Percentiles rank a stretch among this genome's conserved stretches.
These are phyloP conservation scores for Dactylellina sp. DNA, from an alignment of 2,329 filamentous ascomycete species.

Conservation along the genomic window DNA sequence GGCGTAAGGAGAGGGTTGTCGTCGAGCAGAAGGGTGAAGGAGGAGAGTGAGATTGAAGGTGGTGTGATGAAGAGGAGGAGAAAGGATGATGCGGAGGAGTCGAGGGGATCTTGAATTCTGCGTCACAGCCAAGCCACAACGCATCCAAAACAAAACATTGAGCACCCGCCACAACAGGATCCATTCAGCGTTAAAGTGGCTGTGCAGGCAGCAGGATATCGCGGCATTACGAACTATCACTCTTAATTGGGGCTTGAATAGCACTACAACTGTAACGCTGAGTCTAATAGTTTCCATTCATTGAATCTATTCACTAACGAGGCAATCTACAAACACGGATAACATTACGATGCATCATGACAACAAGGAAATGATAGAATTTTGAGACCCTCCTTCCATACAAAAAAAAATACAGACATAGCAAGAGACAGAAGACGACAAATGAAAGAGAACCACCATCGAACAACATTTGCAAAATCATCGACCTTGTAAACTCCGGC, in stretches of 20 bases:
- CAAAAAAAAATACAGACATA: slow-evolving; percentile 10
- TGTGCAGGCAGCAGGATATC: neutral
- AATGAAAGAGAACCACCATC: slow-evolving; percentile 21
- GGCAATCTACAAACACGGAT: slow-evolving; percentile 9
- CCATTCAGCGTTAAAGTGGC: slow-evolving; percentile 9
- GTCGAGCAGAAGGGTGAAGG: too few relatives aligned
- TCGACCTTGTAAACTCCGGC: slow-evolving; percentile 56
- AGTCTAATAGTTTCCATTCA: too few relatives aligned
- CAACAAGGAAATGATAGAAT: slow-evolving; percentile 35
- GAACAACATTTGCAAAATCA: slow-evolving; percentile 40
- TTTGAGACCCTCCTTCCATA: slow-evolving; percentile 33
- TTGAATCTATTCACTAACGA: slow-evolving; percentile 1
- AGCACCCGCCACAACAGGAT: slow-evolving; percentile 23
- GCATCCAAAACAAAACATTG: slow-evolving; percentile 26
- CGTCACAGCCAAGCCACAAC: slow-evolving; percentile 47
- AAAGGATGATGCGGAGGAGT: slow-evolving; percentile 29
- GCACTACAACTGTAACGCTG: too few relatives aligned
- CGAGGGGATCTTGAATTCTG: slow-evolving; percentile 52
- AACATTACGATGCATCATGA: slow-evolving; percentile 19
- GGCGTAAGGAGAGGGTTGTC: slow-evolving; percentile 13
- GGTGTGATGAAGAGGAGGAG: slow-evolving; percentile 12
- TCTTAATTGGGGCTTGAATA: too few relatives aligned
- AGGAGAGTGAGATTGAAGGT: too few relatives aligned
- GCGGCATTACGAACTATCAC: too few relatives aligned
- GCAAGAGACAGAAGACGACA: slow-evolving; percentile 5